phyloP scores from a whole-genome alignment of 2,329 filamentous ascomycete genomes.

The Pseudonectria foliicola region DNA sequence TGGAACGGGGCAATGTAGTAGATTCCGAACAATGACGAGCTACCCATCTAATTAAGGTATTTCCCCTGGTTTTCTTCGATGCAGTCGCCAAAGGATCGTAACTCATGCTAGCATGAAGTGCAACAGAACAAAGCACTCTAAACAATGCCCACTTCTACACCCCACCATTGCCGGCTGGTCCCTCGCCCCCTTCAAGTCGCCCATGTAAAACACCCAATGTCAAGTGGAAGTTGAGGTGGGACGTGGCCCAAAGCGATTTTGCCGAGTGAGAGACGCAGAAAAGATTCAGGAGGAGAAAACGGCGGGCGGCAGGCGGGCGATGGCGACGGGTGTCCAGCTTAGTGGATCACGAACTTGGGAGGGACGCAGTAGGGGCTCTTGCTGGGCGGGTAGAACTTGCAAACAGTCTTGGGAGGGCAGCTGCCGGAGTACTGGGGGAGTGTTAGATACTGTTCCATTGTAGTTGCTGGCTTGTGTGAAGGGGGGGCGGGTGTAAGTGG shows the following conservation, averaged over 20 bases:
- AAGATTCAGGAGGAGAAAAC: background rate
- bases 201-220: constrained; percentile 1
- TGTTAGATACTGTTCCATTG: background rate
- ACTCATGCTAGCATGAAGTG: constrained; percentile 22
- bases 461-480: background rate
- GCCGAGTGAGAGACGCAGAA: constrained; percentile 6
- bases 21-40: constrained; percentile 11
- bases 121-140: constrained; percentile 8
- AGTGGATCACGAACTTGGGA: constrained; percentile 22
- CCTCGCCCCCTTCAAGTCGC: background rate
- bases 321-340: constrained; percentile 3
- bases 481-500: background rate
- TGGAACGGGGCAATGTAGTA: constrained; percentile 7
- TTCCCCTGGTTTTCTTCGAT: constrained; percentile 8
- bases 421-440: constrained; percentile 22
- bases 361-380: constrained; percentile 33
- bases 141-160: background rate
- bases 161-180: background rate
- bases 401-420: constrained; percentile 30
- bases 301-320: no score
- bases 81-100: constrained; percentile 16
- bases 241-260: no score
- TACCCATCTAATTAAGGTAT: constrained; percentile 15
- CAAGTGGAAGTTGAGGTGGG: background rate
- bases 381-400: constrained; percentile 29